Conservation (phyloP, 352 stramenopile genomes). For the Blastocystis hominis region DNA sequence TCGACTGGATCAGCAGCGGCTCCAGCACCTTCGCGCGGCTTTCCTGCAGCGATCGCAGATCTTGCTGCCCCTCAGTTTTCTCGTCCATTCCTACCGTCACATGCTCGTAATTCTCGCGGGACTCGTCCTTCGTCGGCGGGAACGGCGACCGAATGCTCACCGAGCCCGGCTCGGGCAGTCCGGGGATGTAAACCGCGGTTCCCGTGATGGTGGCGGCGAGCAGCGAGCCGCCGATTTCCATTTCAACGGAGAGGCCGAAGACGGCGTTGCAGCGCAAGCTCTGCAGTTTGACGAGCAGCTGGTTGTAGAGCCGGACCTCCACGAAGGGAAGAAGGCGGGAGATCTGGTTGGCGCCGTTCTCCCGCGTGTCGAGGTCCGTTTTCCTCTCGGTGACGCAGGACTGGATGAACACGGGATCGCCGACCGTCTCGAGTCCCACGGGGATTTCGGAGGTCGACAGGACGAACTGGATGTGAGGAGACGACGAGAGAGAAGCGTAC, state of each 20-base stretch:
- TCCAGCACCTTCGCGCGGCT: neutral
- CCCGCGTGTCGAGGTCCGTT: conserved; percentile 70
- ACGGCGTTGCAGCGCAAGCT: conserved; percentile 88
- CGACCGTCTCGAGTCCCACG: conserved; percentile 71
- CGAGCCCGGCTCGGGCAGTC: conserved; percentile 80
- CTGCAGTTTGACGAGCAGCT: conserved; percentile 82
- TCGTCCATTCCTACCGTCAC: neutral
- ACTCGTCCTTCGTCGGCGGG: neutral
- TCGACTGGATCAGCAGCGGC: neutral
- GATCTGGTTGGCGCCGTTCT: conserved; percentile 87
- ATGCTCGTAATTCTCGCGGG: neutral
- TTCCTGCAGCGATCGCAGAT: neutral
- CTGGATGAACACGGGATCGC: conserved; percentile 84
- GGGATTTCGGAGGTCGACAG: conserved; percentile 60
- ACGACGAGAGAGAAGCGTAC: neutral
- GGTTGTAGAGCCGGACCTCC: conserved; percentile 90
- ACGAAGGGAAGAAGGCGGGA: conserved; percentile 91
- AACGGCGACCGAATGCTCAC: conserved; percentile 71
- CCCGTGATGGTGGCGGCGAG: conserved; percentile 79
- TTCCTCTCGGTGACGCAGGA: conserved; percentile 77
- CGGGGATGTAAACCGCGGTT: conserved; percentile 80
- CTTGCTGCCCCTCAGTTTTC: neutral
- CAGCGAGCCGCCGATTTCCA: conserved; percentile 76
- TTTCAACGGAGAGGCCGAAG: conserved; percentile 81
- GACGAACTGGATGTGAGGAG: conserved; percentile 47